phyloP scores from a whole-genome alignment of 495 filamentous ascomycete species.

The Aspergillus egyptiacus region DNA sequence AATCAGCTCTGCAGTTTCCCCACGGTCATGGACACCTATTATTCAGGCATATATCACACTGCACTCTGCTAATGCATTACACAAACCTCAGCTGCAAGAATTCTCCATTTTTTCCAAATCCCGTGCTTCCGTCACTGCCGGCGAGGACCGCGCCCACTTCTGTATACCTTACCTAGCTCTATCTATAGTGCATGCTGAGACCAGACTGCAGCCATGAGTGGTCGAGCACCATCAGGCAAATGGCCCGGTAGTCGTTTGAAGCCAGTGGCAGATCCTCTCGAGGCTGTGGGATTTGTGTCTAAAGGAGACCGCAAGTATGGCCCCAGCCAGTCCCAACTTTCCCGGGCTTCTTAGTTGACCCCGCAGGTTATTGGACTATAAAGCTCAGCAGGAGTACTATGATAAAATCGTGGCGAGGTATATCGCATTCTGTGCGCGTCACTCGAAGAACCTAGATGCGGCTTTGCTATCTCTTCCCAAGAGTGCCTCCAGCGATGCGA shows the following conservation, averaged over 20 bases:
- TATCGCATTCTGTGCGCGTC: constrained; percentile 74
- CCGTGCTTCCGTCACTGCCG: background rate
- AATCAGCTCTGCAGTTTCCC: constrained; percentile 4
- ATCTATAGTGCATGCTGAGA: background rate
- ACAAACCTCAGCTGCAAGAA: constrained; percentile 1
- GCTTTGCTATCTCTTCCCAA: constrained; percentile 62
- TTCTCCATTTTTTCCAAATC: background rate
- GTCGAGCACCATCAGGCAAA: constrained; percentile 18
- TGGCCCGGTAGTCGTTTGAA: constrained; percentile 59
- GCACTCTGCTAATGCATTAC: background rate
- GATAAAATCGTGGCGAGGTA: constrained; percentile 79
- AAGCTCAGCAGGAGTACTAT: constrained; percentile 77
- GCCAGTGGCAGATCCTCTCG: constrained; percentile 66
- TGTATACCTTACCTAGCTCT: background rate
- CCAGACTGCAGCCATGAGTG: constrained; percentile 10
- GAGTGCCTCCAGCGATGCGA: constrained; percentile 37
- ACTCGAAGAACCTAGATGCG: constrained; percentile 61
- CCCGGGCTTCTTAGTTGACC: constrained; percentile 9
- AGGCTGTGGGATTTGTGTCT: constrained; percentile 73
- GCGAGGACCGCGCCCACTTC: background rate
- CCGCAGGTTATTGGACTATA: constrained; percentile 65
- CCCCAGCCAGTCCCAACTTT: background rate
- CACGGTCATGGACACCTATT: background rate
- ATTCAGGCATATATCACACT: background rate
- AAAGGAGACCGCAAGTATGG: constrained; percentile 75